Base-by-base conservation (phyloP, 177 flowering plant genomes). In the Vitis hybrid region DNA sequence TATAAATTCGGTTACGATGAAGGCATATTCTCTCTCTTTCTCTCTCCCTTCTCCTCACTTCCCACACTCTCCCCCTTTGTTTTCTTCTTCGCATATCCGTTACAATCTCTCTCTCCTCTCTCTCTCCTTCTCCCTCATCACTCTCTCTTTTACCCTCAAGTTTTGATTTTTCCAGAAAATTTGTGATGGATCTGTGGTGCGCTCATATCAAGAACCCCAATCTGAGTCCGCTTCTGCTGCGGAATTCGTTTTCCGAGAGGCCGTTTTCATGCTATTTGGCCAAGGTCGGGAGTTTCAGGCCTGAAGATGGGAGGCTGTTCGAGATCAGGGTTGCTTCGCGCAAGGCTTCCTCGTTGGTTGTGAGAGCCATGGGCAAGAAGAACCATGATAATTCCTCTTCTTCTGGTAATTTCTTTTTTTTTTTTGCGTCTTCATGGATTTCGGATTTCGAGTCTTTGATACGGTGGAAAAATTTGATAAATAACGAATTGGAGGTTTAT, bases 121-220 rank as follows among this genome's bases (percentile, higher is more conserved):
- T 55, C 13, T 14, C 58, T 40, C 45, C 45, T 40, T 40, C 45
- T 40, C 0, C 45, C 45, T 40, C 45, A 40, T 40, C 45, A 40
- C 9, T 40, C 8, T 40, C 45, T 40, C 8, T 40, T 40, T 4
- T 40, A 0, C 45, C 6, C 45, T 7, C 45, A 40, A 7, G 8
- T 4, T 5, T 40, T 40, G 45, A 40, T 40, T 60, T 51, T 65
- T 32, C 3, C 45, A 45, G 69, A 40, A 60, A 66, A 61, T 54
- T 12, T 60, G 64, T 56, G 50, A 87, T 87, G 91, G 87, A 83
- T 81, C 80, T 81, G 26, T 82, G 81, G 69, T 67, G 82, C 4
- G 68, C 78, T 14, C 71, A 79, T 12, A 64, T 80, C 30, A 80
- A 77, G 55, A 72, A 67, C 79, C 54, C 70, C 34, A 69, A 68